Evolutionary conservation across 441 rosid species (phyloP).

Genomic region (Croton laevigatus): DNA sequence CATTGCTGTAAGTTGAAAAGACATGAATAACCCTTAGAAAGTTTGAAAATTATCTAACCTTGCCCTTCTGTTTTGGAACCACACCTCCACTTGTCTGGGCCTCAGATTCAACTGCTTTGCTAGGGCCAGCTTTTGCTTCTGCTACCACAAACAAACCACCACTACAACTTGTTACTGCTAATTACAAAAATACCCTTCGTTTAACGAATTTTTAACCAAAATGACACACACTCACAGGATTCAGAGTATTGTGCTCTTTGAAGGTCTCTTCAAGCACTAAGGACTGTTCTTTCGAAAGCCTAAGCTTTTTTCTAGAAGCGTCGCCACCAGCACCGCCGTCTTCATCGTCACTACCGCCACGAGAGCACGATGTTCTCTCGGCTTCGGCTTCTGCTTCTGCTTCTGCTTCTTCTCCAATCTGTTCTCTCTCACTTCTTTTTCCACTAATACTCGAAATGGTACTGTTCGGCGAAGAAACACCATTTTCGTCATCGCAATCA

Average conservation of each 20-base stretch:
- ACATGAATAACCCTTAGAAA: conserved; percentile 18
- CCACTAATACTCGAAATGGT: conserved; percentile 73
- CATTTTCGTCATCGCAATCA: conserved; percentile 63
- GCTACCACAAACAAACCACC: conserved; percentile 16
- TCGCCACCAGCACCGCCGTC: conserved; percentile 51
- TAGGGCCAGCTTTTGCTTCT: conserved; percentile 80
- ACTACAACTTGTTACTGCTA: neutral
- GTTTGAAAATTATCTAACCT: conserved; percentile 39
- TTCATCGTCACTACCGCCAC: conserved; percentile 65
- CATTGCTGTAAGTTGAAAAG: neutral
- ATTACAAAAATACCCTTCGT: neutral
- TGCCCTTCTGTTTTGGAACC: conserved; percentile 97
- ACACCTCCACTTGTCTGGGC: conserved; percentile 90
- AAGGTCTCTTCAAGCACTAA: conserved; percentile 75
- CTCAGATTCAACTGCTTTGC: conserved; percentile 73
- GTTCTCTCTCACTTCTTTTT: conserved; percentile 66
- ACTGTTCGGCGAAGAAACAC: conserved; percentile 82
- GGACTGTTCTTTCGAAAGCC: conserved; percentile 80
- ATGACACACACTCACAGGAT: conserved; percentile 61
- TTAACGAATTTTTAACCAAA: conserved; percentile 1
- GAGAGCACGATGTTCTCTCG: conserved; percentile 63
- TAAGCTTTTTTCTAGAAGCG: conserved; percentile 72
- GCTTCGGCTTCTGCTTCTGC: conserved; percentile 61
- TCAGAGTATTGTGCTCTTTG: conserved; percentile 76
- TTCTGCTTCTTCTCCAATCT: conserved; percentile 48